Evolutionary conservation across 257 asterid species (phyloP).

Genomic region (Plantago major): DNA sequence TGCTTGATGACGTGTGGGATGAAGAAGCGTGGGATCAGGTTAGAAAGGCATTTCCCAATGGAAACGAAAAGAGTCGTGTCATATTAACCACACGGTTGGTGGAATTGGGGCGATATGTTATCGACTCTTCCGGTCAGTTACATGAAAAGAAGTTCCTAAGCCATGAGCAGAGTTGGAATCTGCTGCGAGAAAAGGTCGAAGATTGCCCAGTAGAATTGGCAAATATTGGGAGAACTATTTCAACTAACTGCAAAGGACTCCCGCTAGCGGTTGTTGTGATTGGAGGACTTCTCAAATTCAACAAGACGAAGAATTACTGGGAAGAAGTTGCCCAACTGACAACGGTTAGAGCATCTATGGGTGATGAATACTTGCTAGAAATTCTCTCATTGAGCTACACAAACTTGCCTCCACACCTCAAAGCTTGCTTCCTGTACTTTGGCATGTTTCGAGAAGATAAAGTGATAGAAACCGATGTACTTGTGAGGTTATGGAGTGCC

Average conservation of each 20-base stretch:
- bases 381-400: constrained; percentile 7
- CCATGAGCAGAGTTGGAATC: neutral
- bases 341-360: neutral
- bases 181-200: neutral
- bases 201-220: too few species aligned
- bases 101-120: neutral
- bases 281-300: neutral
- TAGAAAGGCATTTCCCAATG: neutral
- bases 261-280: too few species aligned
- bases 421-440: too few species aligned
- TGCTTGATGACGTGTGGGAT: too few species aligned
- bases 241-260: too few species aligned
- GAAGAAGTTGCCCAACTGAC: neutral
- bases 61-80: neutral
- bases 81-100: neutral
- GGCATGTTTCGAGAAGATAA: too few species aligned
- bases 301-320: neutral
- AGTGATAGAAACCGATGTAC: too few species aligned
- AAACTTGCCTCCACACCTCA: neutral
- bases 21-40: neutral
- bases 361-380: neutral
- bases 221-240: too few species aligned
- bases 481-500: too few species aligned
- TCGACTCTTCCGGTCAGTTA: too few species aligned
- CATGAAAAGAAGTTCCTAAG: neutral